Conservation (phyloP, 2,329 filamentous ascomycete species). For the Xylaria sp. region DNA sequence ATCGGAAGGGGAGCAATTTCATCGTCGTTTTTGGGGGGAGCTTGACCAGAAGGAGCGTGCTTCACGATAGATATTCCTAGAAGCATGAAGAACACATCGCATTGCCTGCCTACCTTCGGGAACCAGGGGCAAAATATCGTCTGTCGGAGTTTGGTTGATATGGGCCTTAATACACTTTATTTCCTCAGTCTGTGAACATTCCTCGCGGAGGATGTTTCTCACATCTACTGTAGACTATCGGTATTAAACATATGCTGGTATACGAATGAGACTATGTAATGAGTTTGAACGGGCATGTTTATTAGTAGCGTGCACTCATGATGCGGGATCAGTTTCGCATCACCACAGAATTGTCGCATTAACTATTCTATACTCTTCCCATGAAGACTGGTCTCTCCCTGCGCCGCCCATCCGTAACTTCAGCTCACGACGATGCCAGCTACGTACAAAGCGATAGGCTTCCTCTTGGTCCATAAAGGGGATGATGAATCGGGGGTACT, state of each 20-base stretch:
- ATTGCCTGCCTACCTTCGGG: conserved; percentile 30
- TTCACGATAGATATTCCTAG: conserved; percentile 37
- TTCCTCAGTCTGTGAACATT: conserved; percentile 24
- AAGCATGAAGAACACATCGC: conserved; percentile 30
- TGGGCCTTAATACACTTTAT: conserved; percentile 57
- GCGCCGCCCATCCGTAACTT: conserved; percentile 39
- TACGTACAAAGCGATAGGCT: conserved; percentile 62
- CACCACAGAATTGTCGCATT: conserved; percentile 49
- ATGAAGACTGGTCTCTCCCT: conserved; percentile 30
- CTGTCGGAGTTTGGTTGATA: conserved; percentile 61
- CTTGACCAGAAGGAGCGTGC: conserved; percentile 31
- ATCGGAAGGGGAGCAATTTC: conserved; percentile 26
- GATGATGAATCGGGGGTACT: conserved; percentile 62
- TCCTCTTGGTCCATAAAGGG: conserved; percentile 66
- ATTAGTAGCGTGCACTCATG: not conserved
- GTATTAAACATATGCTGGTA: not conserved
- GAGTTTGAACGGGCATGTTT: not conserved
- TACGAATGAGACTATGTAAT: not conserved
- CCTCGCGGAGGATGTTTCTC: not conserved
- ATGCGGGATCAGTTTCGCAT: not conserved
- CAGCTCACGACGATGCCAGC: conserved; percentile 56
- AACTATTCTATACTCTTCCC: conserved; percentile 47
- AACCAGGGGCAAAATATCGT: conserved; percentile 52
- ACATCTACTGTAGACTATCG: not conserved
- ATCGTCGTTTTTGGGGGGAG: conserved; percentile 29